Conservation (phyloP, 441 rosid genomes). For the Populus tomentosa region DNA sequence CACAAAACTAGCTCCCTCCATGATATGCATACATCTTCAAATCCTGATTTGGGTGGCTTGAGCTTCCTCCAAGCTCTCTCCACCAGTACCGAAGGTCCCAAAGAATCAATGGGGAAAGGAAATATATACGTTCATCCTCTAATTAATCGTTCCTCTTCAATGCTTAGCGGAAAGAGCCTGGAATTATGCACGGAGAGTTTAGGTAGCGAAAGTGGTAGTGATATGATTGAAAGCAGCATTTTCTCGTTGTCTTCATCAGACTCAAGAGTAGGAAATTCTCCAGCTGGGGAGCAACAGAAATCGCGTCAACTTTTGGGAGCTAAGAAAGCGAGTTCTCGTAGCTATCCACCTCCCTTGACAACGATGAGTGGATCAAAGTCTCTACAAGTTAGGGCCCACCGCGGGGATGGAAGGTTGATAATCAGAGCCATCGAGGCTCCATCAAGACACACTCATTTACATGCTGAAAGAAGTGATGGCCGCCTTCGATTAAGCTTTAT, state of each 20-base stretch:
- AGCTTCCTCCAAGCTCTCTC: slow-evolving; percentile 49
- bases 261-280: slow-evolving; percentile 12
- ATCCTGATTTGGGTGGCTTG: slow-evolving; percentile 38
- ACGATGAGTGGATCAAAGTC: slow-evolving; percentile 52
- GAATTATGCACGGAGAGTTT: slow-evolving; percentile 77
- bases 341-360: slow-evolving; percentile 78
- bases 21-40: slow-evolving; percentile 17
- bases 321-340: slow-evolving; percentile 29
- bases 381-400: slow-evolving; percentile 52
- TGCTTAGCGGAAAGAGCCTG: slow-evolving; percentile 66
- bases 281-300: slow-evolving; percentile 21
- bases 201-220: slow-evolving; percentile 76
- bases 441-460: slow-evolving; percentile 31
- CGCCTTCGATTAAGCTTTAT: slow-evolving; percentile 54
- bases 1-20: not conserved
- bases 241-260: slow-evolving; percentile 35
- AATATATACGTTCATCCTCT: slow-evolving; percentile 42
- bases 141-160: slow-evolving; percentile 38
- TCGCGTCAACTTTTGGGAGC: slow-evolving; percentile 13
- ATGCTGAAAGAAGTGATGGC: slow-evolving; percentile 70
- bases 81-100: slow-evolving; percentile 15
- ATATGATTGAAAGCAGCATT: slow-evolving; percentile 27
- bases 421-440: slow-evolving; percentile 47
- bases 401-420: slow-evolving; percentile 67
- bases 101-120: slow-evolving; percentile 22